Conservation (phyloP, 2,329 filamentous ascomycete species). For the Penicillium oxalicum region DNA sequence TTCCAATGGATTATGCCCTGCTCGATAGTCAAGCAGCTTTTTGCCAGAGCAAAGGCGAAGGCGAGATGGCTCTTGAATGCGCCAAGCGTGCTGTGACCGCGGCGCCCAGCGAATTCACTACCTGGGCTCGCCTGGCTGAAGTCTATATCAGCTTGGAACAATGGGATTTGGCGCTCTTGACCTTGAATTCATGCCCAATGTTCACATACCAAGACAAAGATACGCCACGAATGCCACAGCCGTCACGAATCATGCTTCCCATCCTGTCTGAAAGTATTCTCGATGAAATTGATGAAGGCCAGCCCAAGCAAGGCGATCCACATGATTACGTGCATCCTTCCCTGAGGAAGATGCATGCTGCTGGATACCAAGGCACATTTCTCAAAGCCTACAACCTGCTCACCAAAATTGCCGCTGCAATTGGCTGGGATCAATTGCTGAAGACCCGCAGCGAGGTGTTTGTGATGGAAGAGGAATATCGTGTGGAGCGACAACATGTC, state of each 20-base stretch:
- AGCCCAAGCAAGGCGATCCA: slow-evolving; percentile 63
- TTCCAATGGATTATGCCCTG: slow-evolving; percentile 96
- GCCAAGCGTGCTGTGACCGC: slow-evolving; percentile 92
- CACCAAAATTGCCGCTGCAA: slow-evolving; percentile 92
- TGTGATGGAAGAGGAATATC: slow-evolving; percentile 98
- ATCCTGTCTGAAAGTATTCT: slow-evolving; percentile 82
- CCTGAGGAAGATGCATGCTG: slow-evolving; percentile 76
- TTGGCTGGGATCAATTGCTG: slow-evolving; percentile 94
- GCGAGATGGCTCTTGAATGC: slow-evolving; percentile 83
- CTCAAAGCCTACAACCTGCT: slow-evolving; percentile 89
- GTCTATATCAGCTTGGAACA: slow-evolving; percentile 92
- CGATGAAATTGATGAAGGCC: slow-evolving; percentile 93
- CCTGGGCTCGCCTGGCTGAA: slow-evolving; percentile 89
- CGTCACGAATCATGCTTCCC: slow-evolving; percentile 78
- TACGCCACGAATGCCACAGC: slow-evolving; percentile 87
- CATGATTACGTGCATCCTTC: slow-evolving; percentile 83
- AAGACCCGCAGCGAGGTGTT: slow-evolving; percentile 96
- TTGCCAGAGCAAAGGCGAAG: slow-evolving; percentile 77
- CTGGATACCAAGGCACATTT: slow-evolving; percentile 90
- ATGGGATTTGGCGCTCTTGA: slow-evolving; percentile 92
- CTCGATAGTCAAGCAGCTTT: slow-evolving; percentile 93
- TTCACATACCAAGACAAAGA: slow-evolving; percentile 99
- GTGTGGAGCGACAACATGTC: slow-evolving; percentile 60
- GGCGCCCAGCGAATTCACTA: slow-evolving; percentile 93
- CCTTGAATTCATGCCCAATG: slow-evolving; percentile 98